A percentile compares a stretch with the other conserved stretches of the same genome.
Conservation (phyloP, 2,329 filamentous ascomycete species). For the Lachnellula cervina region DNA sequence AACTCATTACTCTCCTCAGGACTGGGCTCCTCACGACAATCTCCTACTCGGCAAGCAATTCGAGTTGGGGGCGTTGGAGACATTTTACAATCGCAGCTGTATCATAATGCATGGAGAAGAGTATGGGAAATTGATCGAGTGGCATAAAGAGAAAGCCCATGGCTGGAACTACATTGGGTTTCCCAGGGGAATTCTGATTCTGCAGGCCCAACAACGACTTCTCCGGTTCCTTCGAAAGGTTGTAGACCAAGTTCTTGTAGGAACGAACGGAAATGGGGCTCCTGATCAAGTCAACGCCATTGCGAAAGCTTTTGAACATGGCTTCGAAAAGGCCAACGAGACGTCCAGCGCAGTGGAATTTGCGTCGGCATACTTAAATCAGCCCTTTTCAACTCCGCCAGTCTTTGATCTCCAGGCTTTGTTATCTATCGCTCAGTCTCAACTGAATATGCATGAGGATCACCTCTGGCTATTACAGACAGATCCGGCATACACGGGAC, state of each 20-base stretch:
- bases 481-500: slow-evolving; percentile 5
- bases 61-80: neutral
- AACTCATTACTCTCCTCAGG: neutral
- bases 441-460: slow-evolving; percentile 1
- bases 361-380: slow-evolving; percentile 10
- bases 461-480: slow-evolving; percentile 15
- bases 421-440: neutral
- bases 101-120: slow-evolving; percentile 2
- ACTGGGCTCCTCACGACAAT: slow-evolving; percentile 3
- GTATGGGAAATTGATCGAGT: slow-evolving; percentile 3
- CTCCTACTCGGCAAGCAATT: neutral
- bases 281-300: neutral
- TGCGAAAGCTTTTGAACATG: neutral
- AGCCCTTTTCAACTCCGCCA: slow-evolving; percentile 13
- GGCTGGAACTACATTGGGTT: slow-evolving; percentile 1
- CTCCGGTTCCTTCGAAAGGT: neutral
- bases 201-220: slow-evolving; percentile 1
- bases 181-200: slow-evolving; percentile 1
- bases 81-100: neutral
- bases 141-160: neutral
- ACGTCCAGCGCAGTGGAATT: neutral
- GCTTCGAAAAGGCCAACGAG: neutral
- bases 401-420: slow-evolving; percentile 1
- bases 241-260: neutral
- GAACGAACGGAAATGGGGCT: neutral